A percentile compares a stretch with the other conserved stretches of the same genome.
These are phyloP conservation scores for Fusarium papillatum DNA, from an alignment of 2,329 filamentous ascomycete species.

Conservation along the genomic window DNA sequence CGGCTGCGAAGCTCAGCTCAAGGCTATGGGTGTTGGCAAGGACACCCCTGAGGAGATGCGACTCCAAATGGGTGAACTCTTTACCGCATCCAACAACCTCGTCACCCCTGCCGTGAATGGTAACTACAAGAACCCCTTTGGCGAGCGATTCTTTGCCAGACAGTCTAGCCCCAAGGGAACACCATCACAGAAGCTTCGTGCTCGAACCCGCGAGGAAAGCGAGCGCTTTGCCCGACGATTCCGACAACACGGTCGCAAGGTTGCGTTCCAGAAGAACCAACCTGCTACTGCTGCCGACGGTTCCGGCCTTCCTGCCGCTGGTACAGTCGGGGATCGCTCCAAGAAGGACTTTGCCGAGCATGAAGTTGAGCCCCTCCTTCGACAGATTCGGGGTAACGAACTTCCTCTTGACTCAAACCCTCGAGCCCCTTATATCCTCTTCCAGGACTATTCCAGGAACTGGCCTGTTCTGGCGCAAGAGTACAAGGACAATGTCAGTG, in stretches of 20 bases:
- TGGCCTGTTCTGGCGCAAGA: conserved; percentile 66
- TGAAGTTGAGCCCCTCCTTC: conserved; percentile 63
- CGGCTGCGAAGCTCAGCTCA: conserved; percentile 63
- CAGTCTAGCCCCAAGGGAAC: conserved; percentile 64
- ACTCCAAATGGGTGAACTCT: conserved; percentile 66
- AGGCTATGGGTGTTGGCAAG: conserved; percentile 63
- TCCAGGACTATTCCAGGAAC: conserved; percentile 66
- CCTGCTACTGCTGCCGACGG: conserved; percentile 33
- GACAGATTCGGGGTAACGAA: conserved; percentile 65
- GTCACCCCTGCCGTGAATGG: conserved; percentile 66
- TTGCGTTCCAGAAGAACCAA: conserved; percentile 54
- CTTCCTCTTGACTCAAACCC: conserved; percentile 67
- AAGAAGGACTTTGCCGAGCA: conserved; percentile 63
- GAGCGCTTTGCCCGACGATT: conserved; percentile 63
- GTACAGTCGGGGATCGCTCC: conserved; percentile 50
- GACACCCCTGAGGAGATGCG: conserved; percentile 68
- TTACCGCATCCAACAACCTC: conserved; percentile 66
- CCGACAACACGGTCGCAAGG: conserved; percentile 63
- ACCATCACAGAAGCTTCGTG: conserved; percentile 64
- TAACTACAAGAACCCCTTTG: conserved; percentile 68
- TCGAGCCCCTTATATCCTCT: conserved; percentile 66
- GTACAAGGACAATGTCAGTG: conserved; percentile 67
- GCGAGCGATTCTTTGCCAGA: conserved; percentile 64
- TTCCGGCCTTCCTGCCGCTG: conserved; percentile 43
- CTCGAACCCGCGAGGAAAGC: conserved; percentile 65